phyloP scores from a whole-genome alignment of 176 grass and related monocot genomes.

The Zoysia pacifica region DNA sequence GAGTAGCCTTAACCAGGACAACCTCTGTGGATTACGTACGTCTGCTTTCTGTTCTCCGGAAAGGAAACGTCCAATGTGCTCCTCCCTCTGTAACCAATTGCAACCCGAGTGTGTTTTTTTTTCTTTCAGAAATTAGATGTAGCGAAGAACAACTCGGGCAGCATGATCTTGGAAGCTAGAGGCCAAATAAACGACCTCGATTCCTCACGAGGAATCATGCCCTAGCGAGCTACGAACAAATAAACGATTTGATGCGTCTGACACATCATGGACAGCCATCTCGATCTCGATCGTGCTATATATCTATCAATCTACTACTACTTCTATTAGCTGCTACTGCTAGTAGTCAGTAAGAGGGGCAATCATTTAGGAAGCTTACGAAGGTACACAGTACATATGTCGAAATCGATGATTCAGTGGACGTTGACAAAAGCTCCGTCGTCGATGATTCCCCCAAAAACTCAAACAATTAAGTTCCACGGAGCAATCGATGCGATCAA shows the following conservation, averaged over 20 bases:
- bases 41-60: neutral
- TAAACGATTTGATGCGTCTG: conserved; percentile 5
- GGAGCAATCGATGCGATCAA: conserved; percentile 25
- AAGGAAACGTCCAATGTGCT: conserved; percentile 1
- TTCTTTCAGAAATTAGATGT: neutral
- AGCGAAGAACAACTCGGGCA: neutral
- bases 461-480: conserved; percentile 20
- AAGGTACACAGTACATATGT: conserved; percentile 7
- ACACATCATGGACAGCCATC: conserved; percentile 9
- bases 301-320: neutral
- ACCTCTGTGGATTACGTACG: neutral
- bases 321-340: neutral
- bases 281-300: conserved; percentile 25
- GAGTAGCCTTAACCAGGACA: neutral
- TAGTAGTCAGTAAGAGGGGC: neutral
- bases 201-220: conserved; percentile 1
- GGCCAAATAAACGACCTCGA: neutral
- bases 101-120: neutral
- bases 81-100: neutral
- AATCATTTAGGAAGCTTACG: conserved; percentile 42
- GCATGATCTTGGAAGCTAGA: conserved; percentile 11
- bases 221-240: neutral
- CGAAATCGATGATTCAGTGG: conserved; percentile 27
- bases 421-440: conserved; percentile 40
- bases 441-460: conserved; percentile 20